A percentile compares a stretch with the other conserved stretches of the same genome.
These are phyloP conservation scores for Viridothelium virens DNA, from an alignment of 495 filamentous ascomycete genomes.

Conservation along the genomic window DNA sequence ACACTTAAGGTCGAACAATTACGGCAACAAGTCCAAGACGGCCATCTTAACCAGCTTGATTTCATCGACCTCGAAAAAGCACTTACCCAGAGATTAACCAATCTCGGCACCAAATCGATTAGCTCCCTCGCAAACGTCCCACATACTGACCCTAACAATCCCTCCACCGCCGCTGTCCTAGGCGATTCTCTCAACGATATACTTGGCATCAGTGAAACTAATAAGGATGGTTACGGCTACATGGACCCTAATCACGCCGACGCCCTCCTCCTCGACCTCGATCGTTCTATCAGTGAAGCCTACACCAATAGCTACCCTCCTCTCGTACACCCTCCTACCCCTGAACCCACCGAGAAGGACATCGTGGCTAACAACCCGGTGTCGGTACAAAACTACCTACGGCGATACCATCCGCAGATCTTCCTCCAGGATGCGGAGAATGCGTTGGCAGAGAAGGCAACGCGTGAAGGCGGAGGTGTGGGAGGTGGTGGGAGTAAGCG, in stretches of 20 bases:
- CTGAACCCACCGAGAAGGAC: slow-evolving; percentile 62
- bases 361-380: slow-evolving; percentile 47
- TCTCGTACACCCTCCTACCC: slow-evolving; percentile 32
- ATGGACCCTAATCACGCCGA: slow-evolving; percentile 71
- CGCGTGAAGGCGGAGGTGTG: slow-evolving; percentile 8
- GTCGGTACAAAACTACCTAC: slow-evolving; percentile 51
- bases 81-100: slow-evolving; percentile 38
- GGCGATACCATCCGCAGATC: background rate
- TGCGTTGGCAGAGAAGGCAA: slow-evolving; percentile 20
- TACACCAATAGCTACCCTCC: slow-evolving; percentile 20
- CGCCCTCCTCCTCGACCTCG: slow-evolving; percentile 66
- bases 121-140: slow-evolving; percentile 22
- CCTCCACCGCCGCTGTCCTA: slow-evolving; percentile 11
- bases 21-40: slow-evolving; percentile 34
- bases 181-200: slow-evolving; percentile 21
- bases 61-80: slow-evolving; percentile 41
- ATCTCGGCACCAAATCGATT: slow-evolving; percentile 14
- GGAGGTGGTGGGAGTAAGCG: slow-evolving; percentile 15
- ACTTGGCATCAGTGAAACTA: slow-evolving; percentile 14
- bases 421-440: slow-evolving; percentile 26
- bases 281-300: slow-evolving; percentile 52
- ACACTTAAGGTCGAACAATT: slow-evolving; percentile 36
- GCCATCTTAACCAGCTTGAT: slow-evolving; percentile 15
- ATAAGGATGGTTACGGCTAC: slow-evolving; percentile 38
- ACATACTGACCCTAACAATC: slow-evolving; percentile 25